Base-by-base conservation (phyloP, 1,284 basidiomycete species). In the Thecaphora thlaspeos region DNA sequence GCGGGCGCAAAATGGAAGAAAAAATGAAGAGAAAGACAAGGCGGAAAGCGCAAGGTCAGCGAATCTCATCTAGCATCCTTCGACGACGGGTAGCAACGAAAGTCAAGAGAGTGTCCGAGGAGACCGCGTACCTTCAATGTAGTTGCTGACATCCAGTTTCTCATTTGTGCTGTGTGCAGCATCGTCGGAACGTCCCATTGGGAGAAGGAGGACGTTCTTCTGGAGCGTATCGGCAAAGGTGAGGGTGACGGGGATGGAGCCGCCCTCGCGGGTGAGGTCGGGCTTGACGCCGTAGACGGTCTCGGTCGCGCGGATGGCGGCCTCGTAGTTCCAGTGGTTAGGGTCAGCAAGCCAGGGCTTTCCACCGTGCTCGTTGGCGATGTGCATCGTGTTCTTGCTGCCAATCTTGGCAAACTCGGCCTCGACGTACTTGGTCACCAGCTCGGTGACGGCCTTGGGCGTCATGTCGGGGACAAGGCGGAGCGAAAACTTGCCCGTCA, bases 121-220 rank as follows among this genome's bases (percentile, higher is more conserved):
- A n/a, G n/a, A n/a, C n/a, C n/a, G n/a, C n/a, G n/a, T n/a, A 34
- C 91, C 92, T 79, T 91, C 83, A 71, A 97, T 89, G 81, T 88
- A 97, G 82, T 98, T 98, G 55, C 86, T 87, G 45, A 84, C 83
- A 80, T 98, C 93, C 48, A 98, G 82, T 62, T 98, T 98, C 82
- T 98, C 94, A 80, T 95, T 95, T 22, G 90, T 95, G 66, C 78
- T 90, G 87, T 93, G 90, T 28, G 91, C 89, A 66, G 92, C 93
- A 72, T 98, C 93, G 52, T 77, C 74, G 38, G 65, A 63, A 24
- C 74, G 52, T 9, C 92, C 92, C 86, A 96, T 93, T 3, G 93
- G 93, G 46, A 96, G 82, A 22, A 96, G 81, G 39, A 93, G 79
- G 10, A 95, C 88, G 65, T 89, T 76, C 57, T 61, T 68, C 49